A percentile compares a stretch with the other conserved stretches of the same genome.
These are phyloP conservation scores for Hypoxylon sp. DNA, from an alignment of 2,329 filamentous ascomycete species.

Conservation along the genomic window DNA sequence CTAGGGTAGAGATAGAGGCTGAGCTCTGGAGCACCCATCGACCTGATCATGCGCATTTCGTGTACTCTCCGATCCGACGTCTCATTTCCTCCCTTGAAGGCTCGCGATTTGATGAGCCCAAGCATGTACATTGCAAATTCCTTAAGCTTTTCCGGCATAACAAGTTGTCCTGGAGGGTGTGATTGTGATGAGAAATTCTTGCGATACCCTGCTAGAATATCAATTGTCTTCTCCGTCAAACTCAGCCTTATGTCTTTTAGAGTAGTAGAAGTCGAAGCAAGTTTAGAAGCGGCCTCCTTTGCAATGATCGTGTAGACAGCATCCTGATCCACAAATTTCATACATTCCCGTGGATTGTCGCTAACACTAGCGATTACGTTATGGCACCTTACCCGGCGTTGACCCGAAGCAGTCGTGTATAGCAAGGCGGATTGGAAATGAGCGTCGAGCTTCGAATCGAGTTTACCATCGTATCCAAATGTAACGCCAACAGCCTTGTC, in stretches of 20 bases:
- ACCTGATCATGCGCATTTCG: slow-evolving; percentile 90
- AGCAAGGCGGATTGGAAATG: slow-evolving; percentile 97
- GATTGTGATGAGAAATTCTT: slow-evolving; percentile 88
- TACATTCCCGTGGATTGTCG: slow-evolving; percentile 84
- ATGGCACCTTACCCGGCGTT: slow-evolving; percentile 91
- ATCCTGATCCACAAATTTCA: slow-evolving; percentile 97
- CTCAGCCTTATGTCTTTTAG: slow-evolving; percentile 88
- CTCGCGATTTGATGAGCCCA: slow-evolving; percentile 87
- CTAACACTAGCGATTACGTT: slow-evolving; percentile 95
- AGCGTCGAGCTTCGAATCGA: slow-evolving; percentile 96
- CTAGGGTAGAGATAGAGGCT: slow-evolving; percentile 95
- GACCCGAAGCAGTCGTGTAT: slow-evolving; percentile 91
- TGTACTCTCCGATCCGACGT: slow-evolving; percentile 91
- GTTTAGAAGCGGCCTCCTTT: slow-evolving; percentile 93
- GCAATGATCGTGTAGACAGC: slow-evolving; percentile 90
- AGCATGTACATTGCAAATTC: slow-evolving; percentile 98
- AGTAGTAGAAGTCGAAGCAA: slow-evolving; percentile 76
- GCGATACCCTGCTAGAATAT: slow-evolving; percentile 91
- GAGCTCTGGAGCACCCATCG: slow-evolving; percentile 88
- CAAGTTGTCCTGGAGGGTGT: slow-evolving; percentile 91
- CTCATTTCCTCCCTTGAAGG: slow-evolving; percentile 93
- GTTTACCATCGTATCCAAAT: slow-evolving; percentile 95
- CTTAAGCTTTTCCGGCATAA: slow-evolving; percentile 95
- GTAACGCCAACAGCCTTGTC: slow-evolving; percentile 94
- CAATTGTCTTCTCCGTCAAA: slow-evolving; percentile 91